A percentile compares a stretch with the other conserved stretches of the same genome.
phyloP scores from a whole-genome alignment of 495 filamentous ascomycete species.

The Talaromyces trachyspermus region DNA sequence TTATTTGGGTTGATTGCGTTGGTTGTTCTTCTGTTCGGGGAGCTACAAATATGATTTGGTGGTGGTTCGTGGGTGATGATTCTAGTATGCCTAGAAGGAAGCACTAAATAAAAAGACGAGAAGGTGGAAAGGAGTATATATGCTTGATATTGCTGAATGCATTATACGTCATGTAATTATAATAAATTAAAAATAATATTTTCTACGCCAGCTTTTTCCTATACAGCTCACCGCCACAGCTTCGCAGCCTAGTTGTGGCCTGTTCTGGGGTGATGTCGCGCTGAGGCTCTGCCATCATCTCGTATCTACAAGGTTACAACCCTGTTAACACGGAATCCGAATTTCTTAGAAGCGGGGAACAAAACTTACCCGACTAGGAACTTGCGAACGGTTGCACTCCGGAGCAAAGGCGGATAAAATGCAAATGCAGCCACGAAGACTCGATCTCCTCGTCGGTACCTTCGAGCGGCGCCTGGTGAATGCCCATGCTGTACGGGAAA shows the following conservation, averaged over 20 bases:
- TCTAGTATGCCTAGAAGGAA: too few relatives aligned
- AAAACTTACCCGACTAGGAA: constrained; percentile 73
- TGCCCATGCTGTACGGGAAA: constrained; percentile 90
- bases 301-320: too few relatives aligned
- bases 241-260: constrained; percentile 69
- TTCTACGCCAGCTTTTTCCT: constrained; percentile 55
- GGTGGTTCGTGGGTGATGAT: too few relatives aligned
- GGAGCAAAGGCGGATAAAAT: constrained; percentile 89
- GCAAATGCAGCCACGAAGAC: constrained; percentile 84
- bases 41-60: too few relatives aligned
- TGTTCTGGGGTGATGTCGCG: constrained; percentile 97
- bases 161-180: neutral
- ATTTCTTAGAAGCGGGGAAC: neutral
- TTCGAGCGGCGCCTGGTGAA: constrained; percentile 90
- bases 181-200: neutral
- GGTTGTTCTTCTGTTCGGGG: too few relatives aligned
- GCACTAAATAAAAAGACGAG: too few relatives aligned
- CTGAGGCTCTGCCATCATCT: constrained; percentile 94
- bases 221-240: constrained; percentile 75
- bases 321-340: too few relatives aligned
- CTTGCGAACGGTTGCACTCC: constrained; percentile 90
- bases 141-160: neutral
- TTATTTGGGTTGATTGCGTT: constrained; percentile 23
- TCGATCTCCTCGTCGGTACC: constrained; percentile 80
- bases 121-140: neutral